Percentiles rank a stretch among this genome's conserved stretches.
phyloP scores from a whole-genome alignment of 2,329 filamentous ascomycete species.

The Colletotrichum caudatum region DNA sequence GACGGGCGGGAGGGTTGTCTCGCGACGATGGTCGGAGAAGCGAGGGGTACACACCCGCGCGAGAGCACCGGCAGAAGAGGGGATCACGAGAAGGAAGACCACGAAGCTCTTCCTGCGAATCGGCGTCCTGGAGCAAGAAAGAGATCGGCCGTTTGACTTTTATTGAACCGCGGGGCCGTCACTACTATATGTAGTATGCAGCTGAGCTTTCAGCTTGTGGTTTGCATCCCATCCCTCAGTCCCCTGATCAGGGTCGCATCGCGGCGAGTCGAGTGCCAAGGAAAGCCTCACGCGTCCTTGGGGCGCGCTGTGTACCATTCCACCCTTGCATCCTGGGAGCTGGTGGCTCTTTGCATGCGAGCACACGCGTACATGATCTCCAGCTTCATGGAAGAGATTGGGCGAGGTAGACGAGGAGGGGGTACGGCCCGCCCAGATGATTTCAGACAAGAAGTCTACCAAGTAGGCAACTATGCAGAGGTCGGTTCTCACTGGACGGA shows the following conservation, averaged over 20 bases:
- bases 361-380: slow-evolving; percentile 2
- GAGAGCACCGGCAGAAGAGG: slow-evolving; percentile 14
- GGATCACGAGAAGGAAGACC: slow-evolving; percentile 9
- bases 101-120: slow-evolving; percentile 24
- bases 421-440: slow-evolving; percentile 37
- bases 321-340: slow-evolving; percentile 38
- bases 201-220: slow-evolving; percentile 8
- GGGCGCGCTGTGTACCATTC: slow-evolving; percentile 19
- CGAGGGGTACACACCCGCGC: neutral
- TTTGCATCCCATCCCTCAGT: neutral
- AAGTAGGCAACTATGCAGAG: neutral
- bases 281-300: neutral
- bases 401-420: neutral
- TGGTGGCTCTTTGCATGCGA: slow-evolving; percentile 29
- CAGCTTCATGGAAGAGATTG: neutral
- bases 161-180: neutral
- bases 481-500: slow-evolving; percentile 27
- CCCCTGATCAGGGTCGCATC: slow-evolving; percentile 18
- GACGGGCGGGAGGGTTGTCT: neutral
- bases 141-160: neutral
- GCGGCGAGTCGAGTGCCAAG: slow-evolving; percentile 14
- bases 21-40: neutral
- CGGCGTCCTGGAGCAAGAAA: slow-evolving; percentile 29
- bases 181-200: slow-evolving; percentile 14
- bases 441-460: neutral